Evolutionary conservation across 805 yeast genomes (phyloP).

Genomic region (Cyberlindnera meyerae): DNA sequence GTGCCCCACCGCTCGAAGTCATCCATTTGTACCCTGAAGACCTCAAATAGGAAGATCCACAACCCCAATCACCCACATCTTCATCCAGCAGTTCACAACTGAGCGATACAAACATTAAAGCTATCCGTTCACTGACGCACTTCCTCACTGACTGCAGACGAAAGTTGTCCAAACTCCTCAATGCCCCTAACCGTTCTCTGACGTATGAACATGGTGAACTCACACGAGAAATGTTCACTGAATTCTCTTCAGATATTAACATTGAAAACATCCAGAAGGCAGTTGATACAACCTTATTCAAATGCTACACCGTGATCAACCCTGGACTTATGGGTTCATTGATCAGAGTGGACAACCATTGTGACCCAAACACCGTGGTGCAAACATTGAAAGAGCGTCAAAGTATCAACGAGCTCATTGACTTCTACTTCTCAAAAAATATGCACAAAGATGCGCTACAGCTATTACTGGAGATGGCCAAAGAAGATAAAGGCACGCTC

Average conservation of each 20-base stretch:
- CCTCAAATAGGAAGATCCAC: not conserved
- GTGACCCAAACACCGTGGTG: slow-evolving; percentile 62
- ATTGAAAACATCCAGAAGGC: slow-evolving; percentile 37
- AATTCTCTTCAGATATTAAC: slow-evolving; percentile 11
- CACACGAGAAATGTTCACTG: slow-evolving; percentile 17
- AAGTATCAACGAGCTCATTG: slow-evolving; percentile 65
- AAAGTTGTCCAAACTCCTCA: slow-evolving; percentile 31
- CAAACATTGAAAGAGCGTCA: slow-evolving; percentile 41
- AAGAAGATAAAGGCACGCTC: slow-evolving; percentile 11
- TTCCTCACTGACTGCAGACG: slow-evolving; percentile 48
- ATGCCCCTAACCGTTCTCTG: slow-evolving; percentile 10
- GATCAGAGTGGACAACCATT: slow-evolving; percentile 67
- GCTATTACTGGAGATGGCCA: slow-evolving; percentile 41
- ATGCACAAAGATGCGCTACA: slow-evolving; percentile 64
- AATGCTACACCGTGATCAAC: slow-evolving; percentile 63
- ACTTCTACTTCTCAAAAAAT: slow-evolving; percentile 62
- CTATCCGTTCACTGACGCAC: slow-evolving; percentile 26
- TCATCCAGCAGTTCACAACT: too few species aligned
- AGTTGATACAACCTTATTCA: slow-evolving; percentile 76
- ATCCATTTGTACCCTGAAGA: slow-evolving; percentile 40
- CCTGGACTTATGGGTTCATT: slow-evolving; percentile 80
- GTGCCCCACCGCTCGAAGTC: slow-evolving; percentile 57
- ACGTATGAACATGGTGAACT: slow-evolving; percentile 13
- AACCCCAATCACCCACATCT: not conserved
- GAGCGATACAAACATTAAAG: too few species aligned